These are phyloP conservation scores for Fusarium protoensiforme DNA, from an alignment of 2,329 filamentous ascomycete species.

Conservation along the genomic window DNA sequence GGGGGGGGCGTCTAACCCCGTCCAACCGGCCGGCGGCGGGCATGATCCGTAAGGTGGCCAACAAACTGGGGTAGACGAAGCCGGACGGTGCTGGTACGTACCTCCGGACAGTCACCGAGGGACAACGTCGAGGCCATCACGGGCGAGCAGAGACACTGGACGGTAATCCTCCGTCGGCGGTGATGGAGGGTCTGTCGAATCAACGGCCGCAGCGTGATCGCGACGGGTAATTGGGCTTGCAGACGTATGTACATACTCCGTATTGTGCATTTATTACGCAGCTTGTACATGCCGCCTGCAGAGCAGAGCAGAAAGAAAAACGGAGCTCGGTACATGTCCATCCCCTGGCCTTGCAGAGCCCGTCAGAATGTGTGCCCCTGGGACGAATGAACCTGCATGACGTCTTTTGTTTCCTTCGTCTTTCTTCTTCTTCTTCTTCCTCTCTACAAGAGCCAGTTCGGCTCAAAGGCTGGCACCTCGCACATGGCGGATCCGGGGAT, in stretches of 20 bases:
- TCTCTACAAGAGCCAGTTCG: conserved; percentile 13
- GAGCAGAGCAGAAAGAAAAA: not conserved
- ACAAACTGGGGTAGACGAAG: conserved; percentile 5
- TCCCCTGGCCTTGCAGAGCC: conserved; percentile 1
- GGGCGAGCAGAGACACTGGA: not conserved
- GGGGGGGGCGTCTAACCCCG: not conserved
- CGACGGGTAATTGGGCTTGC: conserved; percentile 20
- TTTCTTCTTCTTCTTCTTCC: not conserved
- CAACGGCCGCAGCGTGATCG: conserved; percentile 24
- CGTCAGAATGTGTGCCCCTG: not conserved
- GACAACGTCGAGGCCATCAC: conserved; percentile 8
- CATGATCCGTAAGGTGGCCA: conserved; percentile 16
- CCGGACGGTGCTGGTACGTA: conserved; percentile 29
- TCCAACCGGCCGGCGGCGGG: conserved; percentile 10
- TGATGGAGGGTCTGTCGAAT: conserved; percentile 7
- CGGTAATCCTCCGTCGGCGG: not conserved
- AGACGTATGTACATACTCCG: not conserved
- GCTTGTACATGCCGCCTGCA: not conserved
- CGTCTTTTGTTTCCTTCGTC: conserved; percentile 23
- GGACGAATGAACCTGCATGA: conserved; percentile 21
- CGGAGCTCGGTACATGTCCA: conserved; percentile 5
- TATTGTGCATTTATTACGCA: not conserved
- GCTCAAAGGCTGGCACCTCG: conserved; percentile 35
- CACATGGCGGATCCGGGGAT: too few relatives aligned
- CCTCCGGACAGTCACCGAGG: conserved; percentile 43